Evolutionary conservation across 257 asterid species (phyloP), one percentile per base, ranked within the genome.

Genomic region (Gentiana dahurica): DNA sequence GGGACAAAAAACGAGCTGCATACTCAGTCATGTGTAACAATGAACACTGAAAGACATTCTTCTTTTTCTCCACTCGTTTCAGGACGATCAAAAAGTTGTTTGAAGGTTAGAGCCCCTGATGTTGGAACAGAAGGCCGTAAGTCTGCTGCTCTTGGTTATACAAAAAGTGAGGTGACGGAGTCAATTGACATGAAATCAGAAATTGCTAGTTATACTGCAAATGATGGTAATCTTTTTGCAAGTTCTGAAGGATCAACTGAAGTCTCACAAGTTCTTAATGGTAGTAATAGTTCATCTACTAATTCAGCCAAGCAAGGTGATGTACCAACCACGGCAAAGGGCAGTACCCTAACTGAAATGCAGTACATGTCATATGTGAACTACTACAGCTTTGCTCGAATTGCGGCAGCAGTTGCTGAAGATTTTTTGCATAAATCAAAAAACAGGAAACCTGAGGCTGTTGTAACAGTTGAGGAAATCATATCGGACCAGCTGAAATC

Each of bases 201-300:
- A 71, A 67, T 73, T 58, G 80, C 61, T 48, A 71, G 69, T 66
- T 57, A 62, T 58, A 73, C 66, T 33, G 43, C 50, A 52, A 79
- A 77, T 64, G 69, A 61, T 74, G 84, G 78, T 63, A 76, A 53
- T 74, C 79, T 54, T 52, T 67, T 73, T 66, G 84, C 71, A 61
- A 71, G 86, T 72, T 82, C 84, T 52, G 94, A 87, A 75, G 96
- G 94, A 68, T 82, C 94, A 50, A 75, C 74, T 59, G 85, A 84
- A 69, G 81, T 70, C 60, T 78, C 89, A 58, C 93, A 80, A 71
- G 73, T 81, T 54, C 73, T 58, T 68, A 48, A 53, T 59, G 77
- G 71, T 63, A 68, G 52, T 48, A 68, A 65, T 69, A 62, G 59
- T 64, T 35, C 44, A 52, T 58, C 51, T 62, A 59, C 53, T 54